Percentiles rank a stretch among this genome's conserved stretches.
These are phyloP conservation scores for Neurospora africana DNA, from an alignment of 495 filamentous ascomycete genomes.

Conservation along the genomic window DNA sequence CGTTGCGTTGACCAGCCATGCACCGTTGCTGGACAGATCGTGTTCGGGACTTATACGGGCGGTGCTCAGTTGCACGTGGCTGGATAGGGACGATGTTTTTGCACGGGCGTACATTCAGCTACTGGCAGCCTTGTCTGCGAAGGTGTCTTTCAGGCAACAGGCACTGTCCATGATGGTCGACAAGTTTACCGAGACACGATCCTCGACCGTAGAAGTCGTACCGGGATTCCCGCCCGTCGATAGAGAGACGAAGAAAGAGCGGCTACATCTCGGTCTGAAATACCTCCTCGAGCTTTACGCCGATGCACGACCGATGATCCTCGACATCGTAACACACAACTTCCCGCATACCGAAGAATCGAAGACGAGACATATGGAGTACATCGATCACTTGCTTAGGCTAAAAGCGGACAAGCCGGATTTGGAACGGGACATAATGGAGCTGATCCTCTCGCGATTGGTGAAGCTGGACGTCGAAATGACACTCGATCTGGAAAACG, in stretches of 20 bases:
- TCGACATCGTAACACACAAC: conserved; percentile 48
- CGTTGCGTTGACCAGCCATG: conserved; percentile 64
- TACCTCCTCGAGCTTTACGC: conserved; percentile 71
- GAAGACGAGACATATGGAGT: conserved; percentile 60
- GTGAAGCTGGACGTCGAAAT: conserved; percentile 90
- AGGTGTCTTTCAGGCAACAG: conserved; percentile 45
- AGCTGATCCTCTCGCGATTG: conserved; percentile 68
- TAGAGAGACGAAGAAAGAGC: conserved; percentile 48
- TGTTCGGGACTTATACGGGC: conserved; percentile 66
- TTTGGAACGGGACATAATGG: conserved; percentile 71
- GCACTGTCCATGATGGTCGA: conserved; percentile 72
- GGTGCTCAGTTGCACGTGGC: conserved; percentile 68
- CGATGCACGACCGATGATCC: conserved; percentile 55
- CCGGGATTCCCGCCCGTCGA: conserved; percentile 49
- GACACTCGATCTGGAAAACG: conserved; percentile 72
- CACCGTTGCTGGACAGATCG: conserved; percentile 55
- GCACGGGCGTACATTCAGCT: conserved; percentile 70
- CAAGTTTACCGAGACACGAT: conserved; percentile 50
- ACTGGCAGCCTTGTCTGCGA: conserved; percentile 67
- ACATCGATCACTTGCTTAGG: conserved; percentile 67
- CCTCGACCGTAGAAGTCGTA: conserved; percentile 39
- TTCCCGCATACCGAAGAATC: conserved; percentile 70
- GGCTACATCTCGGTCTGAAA: conserved; percentile 64
- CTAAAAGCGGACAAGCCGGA: conserved; percentile 67
- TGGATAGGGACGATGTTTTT: conserved; percentile 73